phyloP scores from a whole-genome alignment of 2,329 filamentous ascomycete genomes.

The Fusarium austroafricanum region DNA sequence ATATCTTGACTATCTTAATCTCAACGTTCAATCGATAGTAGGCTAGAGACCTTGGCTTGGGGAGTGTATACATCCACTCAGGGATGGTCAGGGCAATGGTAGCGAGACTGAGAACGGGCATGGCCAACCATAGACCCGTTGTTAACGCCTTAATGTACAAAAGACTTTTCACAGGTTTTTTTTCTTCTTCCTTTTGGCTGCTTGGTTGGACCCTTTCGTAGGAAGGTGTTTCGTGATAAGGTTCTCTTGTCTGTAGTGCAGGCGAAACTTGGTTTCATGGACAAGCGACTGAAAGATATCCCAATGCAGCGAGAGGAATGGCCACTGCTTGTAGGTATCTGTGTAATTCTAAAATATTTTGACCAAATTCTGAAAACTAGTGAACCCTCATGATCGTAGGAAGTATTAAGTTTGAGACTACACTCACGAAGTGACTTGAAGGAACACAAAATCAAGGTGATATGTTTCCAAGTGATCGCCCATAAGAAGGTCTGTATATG shows the following conservation, averaged over 20 bases:
- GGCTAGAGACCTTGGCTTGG: neutral
- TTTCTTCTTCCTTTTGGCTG: no score
- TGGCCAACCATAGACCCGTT: neutral
- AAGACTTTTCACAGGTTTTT: neutral
- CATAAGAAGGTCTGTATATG: no score
- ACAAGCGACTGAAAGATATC: neutral
- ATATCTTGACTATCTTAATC: constrained; percentile 2
- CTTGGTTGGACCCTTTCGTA: neutral
- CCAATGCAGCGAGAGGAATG: neutral
- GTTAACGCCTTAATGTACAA: no score
- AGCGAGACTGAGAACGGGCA: neutral
- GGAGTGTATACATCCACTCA: no score
- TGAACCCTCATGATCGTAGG: no score
- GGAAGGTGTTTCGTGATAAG: neutral
- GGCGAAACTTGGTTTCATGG: neutral
- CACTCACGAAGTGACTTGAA: no score
- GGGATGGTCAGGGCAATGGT: neutral
- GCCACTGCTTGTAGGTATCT: no score
- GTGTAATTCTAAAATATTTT: no score
- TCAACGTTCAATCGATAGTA: neutral
- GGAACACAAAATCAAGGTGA: no score
- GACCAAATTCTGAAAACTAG: no score
- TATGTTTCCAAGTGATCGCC: no score
- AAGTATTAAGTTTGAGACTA: no score
- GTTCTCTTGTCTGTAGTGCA: neutral